phyloP scores from a whole-genome alignment of 75 land plant species.

The Adiantum capillusveneris region DNA sequence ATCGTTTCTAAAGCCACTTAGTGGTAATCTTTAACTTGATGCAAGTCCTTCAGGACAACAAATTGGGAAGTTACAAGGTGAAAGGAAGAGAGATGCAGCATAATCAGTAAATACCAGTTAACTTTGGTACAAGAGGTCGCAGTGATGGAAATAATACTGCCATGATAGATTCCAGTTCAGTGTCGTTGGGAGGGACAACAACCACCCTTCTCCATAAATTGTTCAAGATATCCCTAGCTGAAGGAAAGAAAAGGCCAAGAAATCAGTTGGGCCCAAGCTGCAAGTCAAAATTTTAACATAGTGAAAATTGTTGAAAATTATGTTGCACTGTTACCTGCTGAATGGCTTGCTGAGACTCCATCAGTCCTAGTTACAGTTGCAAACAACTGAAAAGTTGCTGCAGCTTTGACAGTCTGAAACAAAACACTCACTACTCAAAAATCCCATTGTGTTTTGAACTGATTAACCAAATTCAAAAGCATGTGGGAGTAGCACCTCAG shows the following conservation, averaged over 20 bases:
- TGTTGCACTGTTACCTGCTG: slow-evolving; percentile 40
- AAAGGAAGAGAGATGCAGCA: too few species aligned
- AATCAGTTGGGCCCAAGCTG: too few species aligned
- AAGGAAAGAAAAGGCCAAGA: background rate
- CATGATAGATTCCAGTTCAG: slow-evolving; percentile 59
- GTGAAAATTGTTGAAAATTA: too few species aligned
- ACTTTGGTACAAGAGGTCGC: slow-evolving; percentile 34
- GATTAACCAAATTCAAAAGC: background rate
- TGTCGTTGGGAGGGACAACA: slow-evolving; percentile 43
- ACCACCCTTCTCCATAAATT: slow-evolving; percentile 75
- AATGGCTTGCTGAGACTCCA: slow-evolving; percentile 15
- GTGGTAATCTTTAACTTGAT: too few species aligned
- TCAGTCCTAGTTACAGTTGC: slow-evolving; percentile 55
- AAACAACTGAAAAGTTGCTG: slow-evolving; percentile 73
- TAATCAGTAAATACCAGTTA: slow-evolving; percentile 50
- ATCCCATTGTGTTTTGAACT: slow-evolving; percentile 3
- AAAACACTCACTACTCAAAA: too few species aligned
- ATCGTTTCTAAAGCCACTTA: too few species aligned
- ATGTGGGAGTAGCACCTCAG: slow-evolving; percentile 67
- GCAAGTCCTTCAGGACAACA: too few species aligned
- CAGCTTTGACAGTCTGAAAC: slow-evolving; percentile 53
- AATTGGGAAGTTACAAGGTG: too few species aligned
- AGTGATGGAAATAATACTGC: slow-evolving; percentile 53
- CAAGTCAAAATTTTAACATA: too few species aligned
- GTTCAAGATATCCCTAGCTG: slow-evolving; percentile 38